phyloP scores from a whole-genome alignment of 352 stramenopile genomes.

The Halophytophthora batemanensis region DNA sequence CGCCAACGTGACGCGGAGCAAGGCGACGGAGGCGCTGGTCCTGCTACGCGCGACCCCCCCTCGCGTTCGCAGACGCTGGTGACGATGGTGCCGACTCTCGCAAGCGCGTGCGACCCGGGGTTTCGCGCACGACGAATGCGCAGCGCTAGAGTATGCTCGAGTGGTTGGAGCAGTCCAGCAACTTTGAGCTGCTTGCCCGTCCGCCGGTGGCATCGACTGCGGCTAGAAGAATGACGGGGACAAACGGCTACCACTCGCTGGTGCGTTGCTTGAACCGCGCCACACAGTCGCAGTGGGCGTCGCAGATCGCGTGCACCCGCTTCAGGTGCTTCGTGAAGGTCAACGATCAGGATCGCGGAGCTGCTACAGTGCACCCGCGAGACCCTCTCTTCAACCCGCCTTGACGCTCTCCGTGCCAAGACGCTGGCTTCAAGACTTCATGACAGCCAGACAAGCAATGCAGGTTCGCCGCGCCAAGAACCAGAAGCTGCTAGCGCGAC shows the following conservation, averaged over 20 bases:
- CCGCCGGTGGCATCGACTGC: conserved; percentile 4
- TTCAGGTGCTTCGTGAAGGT: conserved; percentile 54
- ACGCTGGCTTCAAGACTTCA: conserved; percentile 14
- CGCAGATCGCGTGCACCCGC: conserved; percentile 48
- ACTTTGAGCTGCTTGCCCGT: conserved; percentile 45
- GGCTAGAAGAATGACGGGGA: conserved; percentile 43
- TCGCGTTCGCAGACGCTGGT: too few relatives aligned
- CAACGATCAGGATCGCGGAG: conserved; percentile 41
- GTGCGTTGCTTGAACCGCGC: conserved; percentile 47
- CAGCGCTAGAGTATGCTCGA: conserved; percentile 50
- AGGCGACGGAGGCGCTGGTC: too few relatives aligned
- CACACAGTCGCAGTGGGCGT: conserved; percentile 35
- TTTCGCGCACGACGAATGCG: conserved; percentile 42
- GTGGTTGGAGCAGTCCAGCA: conserved; percentile 46
- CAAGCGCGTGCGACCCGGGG: conserved; percentile 51
- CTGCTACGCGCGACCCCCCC: too few relatives aligned
- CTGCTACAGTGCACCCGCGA: conserved; percentile 3
- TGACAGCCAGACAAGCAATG: conserved; percentile 13
- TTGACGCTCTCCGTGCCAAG: neutral
- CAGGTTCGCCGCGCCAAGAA: conserved; percentile 14
- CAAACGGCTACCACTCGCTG: conserved; percentile 47
- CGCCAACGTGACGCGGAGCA: too few relatives aligned
- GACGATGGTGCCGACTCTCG: too few relatives aligned
- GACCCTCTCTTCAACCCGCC: conserved; percentile 14
- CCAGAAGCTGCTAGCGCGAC: neutral